These are phyloP conservation scores for Scutellaria barbata DNA, from an alignment of 257 asterid species.

Conservation along the genomic window DNA sequence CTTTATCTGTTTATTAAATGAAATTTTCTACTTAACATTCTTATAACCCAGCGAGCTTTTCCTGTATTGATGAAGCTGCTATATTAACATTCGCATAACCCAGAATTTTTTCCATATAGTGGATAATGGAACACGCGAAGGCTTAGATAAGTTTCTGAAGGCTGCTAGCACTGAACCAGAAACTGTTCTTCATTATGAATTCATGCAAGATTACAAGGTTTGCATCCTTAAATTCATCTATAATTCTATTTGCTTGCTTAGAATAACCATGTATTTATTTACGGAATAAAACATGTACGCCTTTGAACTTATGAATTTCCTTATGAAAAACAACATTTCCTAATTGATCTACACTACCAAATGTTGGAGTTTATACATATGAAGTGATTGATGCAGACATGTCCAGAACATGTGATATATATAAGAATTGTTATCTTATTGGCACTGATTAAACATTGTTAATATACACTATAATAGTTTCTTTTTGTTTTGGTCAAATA, in stretches of 20 bases:
- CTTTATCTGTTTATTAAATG: slow-evolving; percentile 16
- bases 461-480: not conserved
- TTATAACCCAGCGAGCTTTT: slow-evolving; percentile 23
- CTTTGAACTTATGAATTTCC: not conserved
- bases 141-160: slow-evolving; percentile 91
- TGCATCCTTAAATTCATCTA: slow-evolving; percentile 20
- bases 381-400: not conserved
- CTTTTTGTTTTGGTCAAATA: not conserved
- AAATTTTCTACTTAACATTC: slow-evolving; percentile 19
- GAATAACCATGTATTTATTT: not conserved
- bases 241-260: not conserved
- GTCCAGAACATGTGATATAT: not conserved
- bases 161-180: slow-evolving; percentile 99
- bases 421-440: not conserved
- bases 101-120: slow-evolving; percentile 51
- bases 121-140: slow-evolving; percentile 96
- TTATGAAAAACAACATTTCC: not conserved
- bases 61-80: slow-evolving; percentile 27
- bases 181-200: slow-evolving; percentile 96
- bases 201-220: slow-evolving; percentile 99
- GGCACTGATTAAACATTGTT: not conserved
- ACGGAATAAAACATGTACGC: not conserved
- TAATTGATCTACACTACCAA: not conserved
- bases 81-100: slow-evolving; percentile 16
- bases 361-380: not conserved